phyloP scores from a whole-genome alignment of 1,284 basidiomycete genomes.

The Garcileccinum viscosum region DNA sequence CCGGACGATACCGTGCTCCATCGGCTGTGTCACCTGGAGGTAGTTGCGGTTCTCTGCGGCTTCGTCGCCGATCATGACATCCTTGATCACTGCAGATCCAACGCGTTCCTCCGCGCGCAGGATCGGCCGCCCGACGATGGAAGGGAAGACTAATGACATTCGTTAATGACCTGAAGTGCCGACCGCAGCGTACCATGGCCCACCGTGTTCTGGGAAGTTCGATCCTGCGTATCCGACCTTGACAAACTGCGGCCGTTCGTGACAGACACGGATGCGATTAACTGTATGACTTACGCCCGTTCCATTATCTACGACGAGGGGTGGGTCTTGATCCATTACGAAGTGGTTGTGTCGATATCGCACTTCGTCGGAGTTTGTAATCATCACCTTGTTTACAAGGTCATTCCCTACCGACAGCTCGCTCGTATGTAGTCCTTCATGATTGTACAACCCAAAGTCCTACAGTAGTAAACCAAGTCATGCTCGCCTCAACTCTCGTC shows the following conservation, averaged over 20 bases:
- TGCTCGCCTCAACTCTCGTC: too few species aligned
- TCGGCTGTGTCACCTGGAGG: conserved; percentile 95
- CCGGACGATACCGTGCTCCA: conserved; percentile 99
- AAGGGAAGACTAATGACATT: conserved; percentile 83
- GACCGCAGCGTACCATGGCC: conserved; percentile 26
- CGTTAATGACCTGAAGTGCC: background rate
- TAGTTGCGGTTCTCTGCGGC: conserved; percentile 94
- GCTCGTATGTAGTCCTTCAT: too few species aligned
- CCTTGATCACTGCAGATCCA: conserved; percentile 84
- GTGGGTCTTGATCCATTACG: conserved; percentile 69
- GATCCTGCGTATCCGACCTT: conserved; percentile 98
- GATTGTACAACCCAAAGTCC: too few species aligned
- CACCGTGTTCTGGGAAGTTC: conserved; percentile 98
- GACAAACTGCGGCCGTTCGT: conserved; percentile 73
- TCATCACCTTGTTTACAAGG: too few species aligned
- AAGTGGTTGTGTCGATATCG: background rate
- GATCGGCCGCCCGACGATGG: conserved; percentile 95
- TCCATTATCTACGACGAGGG: conserved; percentile 96
- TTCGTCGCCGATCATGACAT: conserved; percentile 98
- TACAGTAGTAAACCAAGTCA: too few species aligned
- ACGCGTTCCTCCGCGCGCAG: conserved; percentile 96
- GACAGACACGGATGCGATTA: conserved; percentile 4
- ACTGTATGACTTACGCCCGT: conserved; percentile 79
- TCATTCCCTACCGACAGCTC: too few species aligned
- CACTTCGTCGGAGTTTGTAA: too few species aligned